These are phyloP conservation scores for Colletotrichum karsti DNA, from an alignment of 2,329 filamentous ascomycete species.

Conservation along the genomic window DNA sequence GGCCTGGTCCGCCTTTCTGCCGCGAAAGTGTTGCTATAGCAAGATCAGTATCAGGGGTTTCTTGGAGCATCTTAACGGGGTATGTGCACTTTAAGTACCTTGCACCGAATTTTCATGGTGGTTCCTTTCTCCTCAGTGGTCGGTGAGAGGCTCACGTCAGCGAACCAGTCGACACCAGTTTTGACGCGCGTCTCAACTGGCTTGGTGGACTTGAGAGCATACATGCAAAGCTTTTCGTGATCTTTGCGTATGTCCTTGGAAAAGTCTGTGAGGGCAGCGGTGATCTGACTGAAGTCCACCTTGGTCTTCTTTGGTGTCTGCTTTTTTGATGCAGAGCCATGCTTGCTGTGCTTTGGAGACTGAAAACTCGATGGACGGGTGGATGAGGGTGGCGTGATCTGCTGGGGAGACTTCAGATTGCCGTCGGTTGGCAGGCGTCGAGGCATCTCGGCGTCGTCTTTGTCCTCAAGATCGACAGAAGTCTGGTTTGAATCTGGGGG, in stretches of 20 bases:
- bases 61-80: too few species aligned
- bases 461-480: constrained; percentile 24
- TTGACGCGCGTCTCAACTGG: constrained; percentile 48
- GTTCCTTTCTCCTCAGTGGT: constrained; percentile 41
- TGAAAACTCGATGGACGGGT: constrained; percentile 31
- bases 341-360: constrained; percentile 37
- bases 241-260: constrained; percentile 53
- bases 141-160: constrained; percentile 47
- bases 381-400: constrained; percentile 26
- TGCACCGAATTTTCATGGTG: constrained; percentile 59
- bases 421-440: constrained; percentile 6
- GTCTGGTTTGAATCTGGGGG: constrained; percentile 23
- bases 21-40: constrained; percentile 51
- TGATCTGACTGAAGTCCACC: constrained; percentile 45
- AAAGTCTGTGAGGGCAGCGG: constrained; percentile 33
- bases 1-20: constrained; percentile 51
- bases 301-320: constrained; percentile 48
- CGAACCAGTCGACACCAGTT: constrained; percentile 57
- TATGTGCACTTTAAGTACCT: too few species aligned
- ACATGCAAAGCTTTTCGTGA: constrained; percentile 54
- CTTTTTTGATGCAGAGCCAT: constrained; percentile 16
- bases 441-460: constrained; percentile 21
- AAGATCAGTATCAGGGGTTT: constrained; percentile 1
- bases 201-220: constrained; percentile 54
- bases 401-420: constrained; percentile 9